Conservation (phyloP, 192 early-diverging fungal genomes). For the Entrophospora sp. region DNA sequence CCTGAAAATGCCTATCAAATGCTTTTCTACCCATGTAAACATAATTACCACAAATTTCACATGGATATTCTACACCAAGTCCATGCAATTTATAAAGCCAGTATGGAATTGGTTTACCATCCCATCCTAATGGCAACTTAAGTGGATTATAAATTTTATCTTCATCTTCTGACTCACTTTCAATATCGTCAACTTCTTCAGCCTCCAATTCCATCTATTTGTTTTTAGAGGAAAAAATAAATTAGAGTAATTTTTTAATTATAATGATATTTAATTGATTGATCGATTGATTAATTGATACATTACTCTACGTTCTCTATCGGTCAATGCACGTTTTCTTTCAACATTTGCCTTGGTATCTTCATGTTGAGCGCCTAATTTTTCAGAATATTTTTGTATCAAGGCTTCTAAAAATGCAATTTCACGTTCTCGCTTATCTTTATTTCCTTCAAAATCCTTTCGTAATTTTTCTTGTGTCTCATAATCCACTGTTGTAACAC, state of each 20-base stretch:
- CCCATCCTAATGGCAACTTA: conserved; percentile 93
- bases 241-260: neutral
- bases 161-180: conserved; percentile 64
- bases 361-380: conserved; percentile 46
- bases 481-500: conserved; percentile 14
- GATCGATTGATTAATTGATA: too few species aligned
- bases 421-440: conserved; percentile 46
- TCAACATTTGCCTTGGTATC: conserved; percentile 85
- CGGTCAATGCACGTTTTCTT: conserved; percentile 86
- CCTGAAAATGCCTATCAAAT: conserved; percentile 89
- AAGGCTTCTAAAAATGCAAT: conserved; percentile 55
- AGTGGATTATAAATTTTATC: conserved; percentile 95
- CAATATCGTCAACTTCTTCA: conserved; percentile 57
- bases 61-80: conserved; percentile 85
- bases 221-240: neutral
- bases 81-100: conserved; percentile 99
- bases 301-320: conserved; percentile 67
- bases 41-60: conserved; percentile 94
- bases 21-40: conserved; percentile 95
- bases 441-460: conserved; percentile 26
- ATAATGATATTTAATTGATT: neutral
- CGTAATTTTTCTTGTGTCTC: conserved; percentile 24
- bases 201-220: conserved; percentile 55
- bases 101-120: conserved; percentile 98
- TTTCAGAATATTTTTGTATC: conserved; percentile 50